phyloP scores from a whole-genome alignment of 192 early-diverging fungal species.

The Phlyctochytrium planicorne region DNA sequence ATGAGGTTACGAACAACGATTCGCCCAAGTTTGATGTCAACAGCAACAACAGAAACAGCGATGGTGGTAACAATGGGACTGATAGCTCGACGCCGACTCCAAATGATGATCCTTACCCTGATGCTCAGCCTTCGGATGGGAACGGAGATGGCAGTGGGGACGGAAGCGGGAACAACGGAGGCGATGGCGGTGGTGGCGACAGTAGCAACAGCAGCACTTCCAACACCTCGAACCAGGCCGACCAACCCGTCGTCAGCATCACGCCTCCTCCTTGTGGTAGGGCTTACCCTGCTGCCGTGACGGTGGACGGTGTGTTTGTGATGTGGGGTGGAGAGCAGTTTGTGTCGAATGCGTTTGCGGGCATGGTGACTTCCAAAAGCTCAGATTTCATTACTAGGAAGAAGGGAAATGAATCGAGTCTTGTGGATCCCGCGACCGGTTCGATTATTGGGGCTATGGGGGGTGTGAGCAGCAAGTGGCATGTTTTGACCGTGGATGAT shows the following conservation, averaged over 20 bases:
- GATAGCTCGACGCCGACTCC: background rate
- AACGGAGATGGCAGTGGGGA: background rate
- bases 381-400: background rate
- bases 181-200: background rate
- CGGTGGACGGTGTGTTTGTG: conserved; percentile 1
- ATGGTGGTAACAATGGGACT: too few relatives aligned
- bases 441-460: background rate
- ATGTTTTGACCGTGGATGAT: background rate
- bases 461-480: background rate
- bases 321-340: conserved; percentile 3
- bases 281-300: conserved; percentile 1
- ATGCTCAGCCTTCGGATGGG: background rate
- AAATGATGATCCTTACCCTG: too few relatives aligned
- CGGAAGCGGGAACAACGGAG: background rate
- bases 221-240: background rate
- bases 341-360: background rate
- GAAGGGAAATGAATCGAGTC: background rate
- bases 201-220: background rate
- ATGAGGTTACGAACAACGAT: too few relatives aligned
- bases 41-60: too few relatives aligned
- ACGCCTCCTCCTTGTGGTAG: background rate
- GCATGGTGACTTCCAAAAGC: background rate
- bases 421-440: background rate
- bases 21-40: too few relatives aligned
- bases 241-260: background rate